A percentile compares a stretch with the other conserved stretches of the same genome.
Evolutionary conservation across 192 early-diverging fungal species (phyloP).

Genomic region (Podila epigama): DNA sequence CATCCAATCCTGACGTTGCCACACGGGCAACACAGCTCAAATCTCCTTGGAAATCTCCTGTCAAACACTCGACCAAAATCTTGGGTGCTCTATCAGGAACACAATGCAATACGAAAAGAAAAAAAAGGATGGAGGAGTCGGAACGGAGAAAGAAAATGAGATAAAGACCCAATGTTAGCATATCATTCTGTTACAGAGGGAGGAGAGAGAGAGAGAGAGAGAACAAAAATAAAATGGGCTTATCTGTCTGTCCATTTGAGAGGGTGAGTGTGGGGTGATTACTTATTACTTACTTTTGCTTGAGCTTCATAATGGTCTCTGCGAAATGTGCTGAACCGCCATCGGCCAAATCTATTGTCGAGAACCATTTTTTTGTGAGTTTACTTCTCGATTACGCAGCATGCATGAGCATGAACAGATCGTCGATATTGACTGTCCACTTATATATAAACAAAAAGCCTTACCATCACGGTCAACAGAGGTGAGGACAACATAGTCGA

Average conservation of each 20-base stretch:
- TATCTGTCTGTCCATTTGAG: background rate
- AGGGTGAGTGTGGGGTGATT: background rate
- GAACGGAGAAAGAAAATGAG: background rate
- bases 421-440: background rate
- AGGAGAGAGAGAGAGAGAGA: too few species aligned
- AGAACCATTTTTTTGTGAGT: too few species aligned
- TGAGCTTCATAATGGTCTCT: constrained; percentile 87
- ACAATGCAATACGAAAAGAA: too few species aligned
- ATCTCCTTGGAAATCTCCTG: constrained; percentile 90
- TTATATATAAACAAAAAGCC: background rate
- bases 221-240: background rate
- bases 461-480: constrained; percentile 93
- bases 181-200: too few species aligned
- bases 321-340: constrained; percentile 95
- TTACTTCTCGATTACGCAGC: background rate
- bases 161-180: background rate
- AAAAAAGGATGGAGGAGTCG: too few species aligned
- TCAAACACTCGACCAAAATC: constrained; percentile 95
- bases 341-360: constrained; percentile 77
- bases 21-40: constrained; percentile 80
- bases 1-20: constrained; percentile 92
- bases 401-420: background rate
- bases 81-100: constrained; percentile 72
- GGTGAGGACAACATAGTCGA: constrained; percentile 98
- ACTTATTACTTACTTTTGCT: constrained; percentile 68